Percentiles rank a stretch among this genome's conserved stretches.
These are phyloP conservation scores for Fusarium setosum DNA, from an alignment of 2,329 filamentous ascomycete genomes.

Conservation along the genomic window DNA sequence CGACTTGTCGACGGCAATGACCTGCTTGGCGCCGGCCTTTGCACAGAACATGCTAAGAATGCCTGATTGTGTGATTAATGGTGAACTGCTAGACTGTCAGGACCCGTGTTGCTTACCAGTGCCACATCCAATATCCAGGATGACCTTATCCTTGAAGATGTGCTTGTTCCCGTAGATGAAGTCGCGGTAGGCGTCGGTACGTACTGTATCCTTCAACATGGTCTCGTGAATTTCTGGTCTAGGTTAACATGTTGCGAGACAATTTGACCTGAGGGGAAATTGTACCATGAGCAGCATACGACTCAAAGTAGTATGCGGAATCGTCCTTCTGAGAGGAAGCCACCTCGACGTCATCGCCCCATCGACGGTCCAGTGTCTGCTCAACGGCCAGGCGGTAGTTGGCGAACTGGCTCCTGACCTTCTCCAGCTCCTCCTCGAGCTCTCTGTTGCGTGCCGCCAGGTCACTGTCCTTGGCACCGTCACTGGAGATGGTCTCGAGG, in stretches of 20 bases:
- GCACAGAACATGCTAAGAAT: constrained; percentile 97
- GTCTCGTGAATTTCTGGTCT: constrained; percentile 86
- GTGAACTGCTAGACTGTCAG: constrained; percentile 4
- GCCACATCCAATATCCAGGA: constrained; percentile 91
- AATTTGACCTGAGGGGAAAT: constrained; percentile 24
- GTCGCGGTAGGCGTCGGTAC: constrained; percentile 92
- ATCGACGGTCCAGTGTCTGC: constrained; percentile 73
- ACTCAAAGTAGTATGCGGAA: constrained; percentile 67
- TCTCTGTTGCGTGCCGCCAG: constrained; percentile 62
- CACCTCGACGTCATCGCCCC: constrained; percentile 65
- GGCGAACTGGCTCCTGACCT: constrained; percentile 69
- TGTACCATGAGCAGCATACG: constrained; percentile 70
- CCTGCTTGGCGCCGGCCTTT: constrained; percentile 85
- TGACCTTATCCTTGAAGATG: constrained; percentile 85
- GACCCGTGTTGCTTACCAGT: constrained; percentile 58
- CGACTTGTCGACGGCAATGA: constrained; percentile 93
- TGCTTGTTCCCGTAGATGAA: constrained; percentile 94
- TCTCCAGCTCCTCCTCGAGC: constrained; percentile 71
- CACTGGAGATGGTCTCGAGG: constrained; percentile 57
- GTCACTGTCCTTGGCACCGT: constrained; percentile 48
- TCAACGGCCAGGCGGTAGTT: constrained; percentile 75
- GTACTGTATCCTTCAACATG: constrained; percentile 91
- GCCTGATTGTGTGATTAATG: constrained; percentile 54
- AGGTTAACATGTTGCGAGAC: constrained; percentile 4
- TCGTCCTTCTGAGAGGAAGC: constrained; percentile 46